A percentile compares a stretch with the other conserved stretches of the same genome.
Conservation (phyloP, 1,284 basidiomycete genomes). For the Mrakiaceae sp. region DNA sequence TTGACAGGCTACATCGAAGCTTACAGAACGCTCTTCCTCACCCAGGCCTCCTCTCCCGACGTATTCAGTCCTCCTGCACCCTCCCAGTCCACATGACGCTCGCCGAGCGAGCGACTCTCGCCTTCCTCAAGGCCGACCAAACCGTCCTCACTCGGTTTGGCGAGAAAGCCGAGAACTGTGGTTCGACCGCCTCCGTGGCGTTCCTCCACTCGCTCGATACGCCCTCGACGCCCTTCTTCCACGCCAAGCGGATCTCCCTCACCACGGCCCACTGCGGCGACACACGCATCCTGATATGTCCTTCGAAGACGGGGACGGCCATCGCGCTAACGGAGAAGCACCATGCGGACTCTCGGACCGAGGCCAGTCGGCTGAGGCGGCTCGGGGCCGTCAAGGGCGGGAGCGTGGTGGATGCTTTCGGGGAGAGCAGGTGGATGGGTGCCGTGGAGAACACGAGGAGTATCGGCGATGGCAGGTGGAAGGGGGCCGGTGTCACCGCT, state of each 20-base stretch:
- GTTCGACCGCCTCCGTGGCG: conserved; percentile 82
- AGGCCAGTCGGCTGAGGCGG: conserved; percentile 69
- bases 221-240: conserved; percentile 65
- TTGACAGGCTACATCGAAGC: conserved; percentile 29
- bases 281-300: conserved; percentile 74
- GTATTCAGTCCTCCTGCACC: neutral
- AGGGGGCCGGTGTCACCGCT: conserved; percentile 80
- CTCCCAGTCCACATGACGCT: conserved; percentile 46
- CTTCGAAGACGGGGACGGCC: conserved; percentile 57
- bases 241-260: conserved; percentile 53
- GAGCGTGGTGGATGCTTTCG: conserved; percentile 86
- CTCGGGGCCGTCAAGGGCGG: conserved; percentile 58
- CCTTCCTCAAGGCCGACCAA: conserved; percentile 64
- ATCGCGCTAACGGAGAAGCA: conserved; percentile 79
- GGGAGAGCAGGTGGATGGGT: conserved; percentile 95
- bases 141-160: neutral
- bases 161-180: conserved; percentile 35
- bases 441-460: conserved; percentile 82
- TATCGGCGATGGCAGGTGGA: conserved; percentile 77
- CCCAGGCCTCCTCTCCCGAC: neutral
- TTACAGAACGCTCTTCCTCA: neutral
- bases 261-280: conserved; percentile 92
- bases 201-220: conserved; percentile 74
- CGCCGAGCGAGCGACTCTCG: conserved; percentile 68
- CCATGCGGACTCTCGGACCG: conserved; percentile 79